These are phyloP conservation scores for Ogataea nonfermentans DNA, from an alignment of 805 yeast genomes.

Conservation along the genomic window DNA sequence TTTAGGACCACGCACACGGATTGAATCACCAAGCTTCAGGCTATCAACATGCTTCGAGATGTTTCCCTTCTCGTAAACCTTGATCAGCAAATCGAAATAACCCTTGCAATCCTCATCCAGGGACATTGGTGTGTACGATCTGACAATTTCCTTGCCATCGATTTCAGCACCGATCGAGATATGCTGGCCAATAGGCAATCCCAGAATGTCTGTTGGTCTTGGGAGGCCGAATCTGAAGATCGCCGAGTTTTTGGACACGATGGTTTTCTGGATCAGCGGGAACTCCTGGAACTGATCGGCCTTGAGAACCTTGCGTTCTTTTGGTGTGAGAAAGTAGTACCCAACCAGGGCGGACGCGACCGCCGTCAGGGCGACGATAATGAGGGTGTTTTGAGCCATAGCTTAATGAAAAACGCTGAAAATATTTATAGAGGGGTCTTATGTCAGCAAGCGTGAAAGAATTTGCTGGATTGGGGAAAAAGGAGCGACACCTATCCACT, in stretches of 20 bases:
- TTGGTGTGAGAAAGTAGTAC: constrained; percentile 17
- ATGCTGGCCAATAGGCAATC: constrained; percentile 94
- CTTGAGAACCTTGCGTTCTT: constrained; percentile 51
- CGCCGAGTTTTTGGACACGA: constrained; percentile 77
- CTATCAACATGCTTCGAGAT: constrained; percentile 72
- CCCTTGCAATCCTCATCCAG: constrained; percentile 72
- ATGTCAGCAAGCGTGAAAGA: constrained; percentile 6
- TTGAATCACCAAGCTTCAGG: constrained; percentile 73
- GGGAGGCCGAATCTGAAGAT: constrained; percentile 84
- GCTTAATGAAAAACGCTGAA: background rate
- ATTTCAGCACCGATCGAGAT: constrained; percentile 74
- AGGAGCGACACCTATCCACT: constrained; percentile 3
- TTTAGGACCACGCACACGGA: constrained; percentile 85
- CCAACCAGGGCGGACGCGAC: constrained; percentile 22
- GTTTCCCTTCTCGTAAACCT: constrained; percentile 82
- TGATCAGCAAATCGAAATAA: constrained; percentile 79
- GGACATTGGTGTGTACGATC: constrained; percentile 90
- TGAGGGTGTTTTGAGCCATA: constrained; percentile 14
- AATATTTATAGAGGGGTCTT: constrained; percentile 1
- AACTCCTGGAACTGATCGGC: constrained; percentile 71
- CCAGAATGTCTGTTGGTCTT: constrained; percentile 66
- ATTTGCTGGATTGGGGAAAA: constrained; percentile 13
- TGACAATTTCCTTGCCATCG: constrained; percentile 73
- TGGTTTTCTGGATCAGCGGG: constrained; percentile 74
- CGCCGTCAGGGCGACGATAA: constrained; percentile 24